Evolutionary conservation across 1,139 yeast species (phyloP), one percentile per base, ranked within the genome.

Genomic region (Candida pseudoviswanathii): DNA sequence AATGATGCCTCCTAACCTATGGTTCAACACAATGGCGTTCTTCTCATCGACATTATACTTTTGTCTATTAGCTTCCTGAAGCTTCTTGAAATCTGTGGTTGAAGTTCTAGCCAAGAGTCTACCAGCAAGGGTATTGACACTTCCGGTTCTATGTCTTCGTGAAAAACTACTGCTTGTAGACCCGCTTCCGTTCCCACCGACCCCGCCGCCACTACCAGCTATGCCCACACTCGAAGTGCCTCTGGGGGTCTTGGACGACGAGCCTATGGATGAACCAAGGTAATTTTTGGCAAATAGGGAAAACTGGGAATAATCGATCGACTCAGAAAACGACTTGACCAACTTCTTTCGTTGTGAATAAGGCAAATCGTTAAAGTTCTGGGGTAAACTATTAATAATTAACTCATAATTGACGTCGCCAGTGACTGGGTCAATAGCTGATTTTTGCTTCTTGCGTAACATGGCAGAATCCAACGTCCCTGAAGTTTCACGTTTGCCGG

Each of bases 1-100:
- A 54, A 91, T 85, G n/a, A 86, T 80, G 56, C 82, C 84, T 0
- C 96, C 96, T 39, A 87, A 62, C 39, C 71, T 79, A 67, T 85
- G 82, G 8, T 78, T 81, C 71, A 85, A 60, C 0, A 86, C 80
- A 8, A 75, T 59, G 5, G 86, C 83, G 0, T 90, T 92, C 52
- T 77, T 76, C 54, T 84, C 88, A 58, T 84, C 87, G 1, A 73
- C 73, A 55, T 76, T 73, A 21, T 54, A 55, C 48, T 75, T 74
- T 22, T 63, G 70, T 9, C 52, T 47, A 34, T 59, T 56, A 29
- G 45, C 37, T 33, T 61, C 64, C 26, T 57, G 58, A 38, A 71
- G 51, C 51, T 65, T 68, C 49, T 66, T 64, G 48, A 73, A 59
- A 52, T 75, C 80, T 5, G 75, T 62, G 3, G 77, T 64, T 16